Base-by-base conservation (phyloP, 345 rosid genomes). In the Hypericum androsaemum region DNA sequence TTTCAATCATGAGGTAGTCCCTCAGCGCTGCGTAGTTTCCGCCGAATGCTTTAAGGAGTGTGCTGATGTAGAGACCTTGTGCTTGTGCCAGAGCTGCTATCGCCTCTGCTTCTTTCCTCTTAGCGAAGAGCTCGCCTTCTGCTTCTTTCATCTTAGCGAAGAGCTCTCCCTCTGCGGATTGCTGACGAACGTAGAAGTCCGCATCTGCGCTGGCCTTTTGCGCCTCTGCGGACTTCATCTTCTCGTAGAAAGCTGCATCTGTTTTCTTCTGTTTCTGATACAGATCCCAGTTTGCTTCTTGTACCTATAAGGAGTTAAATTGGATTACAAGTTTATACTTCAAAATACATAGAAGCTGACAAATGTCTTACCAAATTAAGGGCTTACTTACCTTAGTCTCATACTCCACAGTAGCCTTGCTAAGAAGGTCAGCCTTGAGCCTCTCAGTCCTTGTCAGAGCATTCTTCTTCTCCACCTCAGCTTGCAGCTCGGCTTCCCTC, bases 221-320 rank as follows among this genome's bases (percentile, higher is more conserved):
- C 46, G 58, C 65, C 28, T 53, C 65, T 0, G 65, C 65, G 12
- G 10, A 7, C 36, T 52, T 47, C 13, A 11, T 36, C 41, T 13
- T 42, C 40, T 41, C 41, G 7, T 59, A 49, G 7, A 59, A 37
- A 12, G 16, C 44, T 36, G 57, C 64, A 37, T 60, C 64, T 7
- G 45, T 44, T 15, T 12, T 51, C 38, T 48, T 60, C 52, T 61
- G 65, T 39, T 61, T 61, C 53, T 54, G 32, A 53, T 61, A 61
- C 32, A 61, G 39, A 32, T 53, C 59, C 65, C 58, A 53, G 43
- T 61, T 61, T 35, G 65, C 59, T 38, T 61, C 65, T 61, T 53
- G 65, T 17, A 46, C 65, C 65, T 61, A 40, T 13, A 42, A n/a
- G 9, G n/a, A 49, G 9, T 39, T 10, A 2, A 6, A 22, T 43